Evolutionary conservation across 257 asterid species (phyloP).

Genomic region (Mitragyna speciosa): DNA sequence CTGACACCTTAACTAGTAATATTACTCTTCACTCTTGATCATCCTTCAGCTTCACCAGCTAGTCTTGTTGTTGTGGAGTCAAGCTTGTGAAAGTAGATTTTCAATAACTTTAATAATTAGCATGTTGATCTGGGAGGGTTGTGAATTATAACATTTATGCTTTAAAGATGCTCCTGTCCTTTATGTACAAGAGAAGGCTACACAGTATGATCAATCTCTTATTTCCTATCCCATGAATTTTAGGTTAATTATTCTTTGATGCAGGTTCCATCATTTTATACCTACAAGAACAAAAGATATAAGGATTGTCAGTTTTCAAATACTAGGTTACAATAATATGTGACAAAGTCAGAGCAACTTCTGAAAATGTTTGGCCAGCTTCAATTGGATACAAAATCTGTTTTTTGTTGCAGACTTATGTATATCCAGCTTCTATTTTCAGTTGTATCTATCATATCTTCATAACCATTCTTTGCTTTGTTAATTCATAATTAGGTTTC

Average conservation of each 20-base stretch:
- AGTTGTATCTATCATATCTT: background rate
- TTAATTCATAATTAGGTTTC: too few species aligned
- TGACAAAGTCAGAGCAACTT: background rate
- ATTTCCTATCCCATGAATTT: background rate
- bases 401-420: background rate
- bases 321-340: background rate
- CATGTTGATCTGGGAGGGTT: background rate
- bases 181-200: background rate
- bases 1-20: background rate
- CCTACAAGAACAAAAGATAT: background rate
- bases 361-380: background rate
- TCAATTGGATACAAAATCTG: background rate
- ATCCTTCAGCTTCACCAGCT: background rate
- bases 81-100: background rate
- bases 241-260: background rate
- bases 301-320: background rate
- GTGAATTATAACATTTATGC: background rate
- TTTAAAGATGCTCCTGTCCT: background rate
- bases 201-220: background rate
- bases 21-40: background rate
- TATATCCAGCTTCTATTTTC: background rate
- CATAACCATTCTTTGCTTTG: background rate
- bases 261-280: background rate
- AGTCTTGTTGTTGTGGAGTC: background rate
- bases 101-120: background rate